Percentiles rank a stretch among this genome's conserved stretches.
Conservation (phyloP, 805 yeast species). For the Candida ipomoeae region DNA sequence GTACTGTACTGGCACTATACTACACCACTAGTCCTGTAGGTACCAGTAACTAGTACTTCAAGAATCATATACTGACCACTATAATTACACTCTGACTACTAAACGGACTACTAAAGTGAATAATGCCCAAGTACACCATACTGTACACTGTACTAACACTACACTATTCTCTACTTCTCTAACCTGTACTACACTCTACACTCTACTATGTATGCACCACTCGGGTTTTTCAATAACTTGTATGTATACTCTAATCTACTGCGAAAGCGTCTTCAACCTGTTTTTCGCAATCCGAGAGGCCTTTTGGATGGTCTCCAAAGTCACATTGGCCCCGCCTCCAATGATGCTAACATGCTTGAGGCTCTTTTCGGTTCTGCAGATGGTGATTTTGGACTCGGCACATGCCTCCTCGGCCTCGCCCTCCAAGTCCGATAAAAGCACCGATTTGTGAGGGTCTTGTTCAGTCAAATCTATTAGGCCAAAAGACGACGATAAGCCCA, state of each 20-base stretch:
- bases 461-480: slow-evolving; percentile 48
- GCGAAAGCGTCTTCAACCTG: slow-evolving; percentile 34
- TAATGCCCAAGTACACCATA: no score
- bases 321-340: slow-evolving; percentile 47
- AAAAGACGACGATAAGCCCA: slow-evolving; percentile 50
- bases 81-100: no score
- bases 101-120: no score
- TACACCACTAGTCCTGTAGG: no score
- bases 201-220: no score
- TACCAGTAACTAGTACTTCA: no score
- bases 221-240: not conserved
- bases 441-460: slow-evolving; percentile 18
- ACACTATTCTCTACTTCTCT: no score
- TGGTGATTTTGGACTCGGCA: slow-evolving; percentile 49
- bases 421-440: slow-evolving; percentile 69
- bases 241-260: not conserved
- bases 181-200: no score
- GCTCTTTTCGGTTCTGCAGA: slow-evolving; percentile 32
- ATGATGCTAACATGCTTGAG: slow-evolving; percentile 44
- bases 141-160: no score
- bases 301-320: slow-evolving; percentile 42
- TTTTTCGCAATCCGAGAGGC: slow-evolving; percentile 46
- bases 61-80: no score
- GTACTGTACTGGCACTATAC: no score
- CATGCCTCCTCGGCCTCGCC: slow-evolving; percentile 79